Conservation (phyloP, 2,329 filamentous ascomycete species). For the Microascus cirrosus region DNA sequence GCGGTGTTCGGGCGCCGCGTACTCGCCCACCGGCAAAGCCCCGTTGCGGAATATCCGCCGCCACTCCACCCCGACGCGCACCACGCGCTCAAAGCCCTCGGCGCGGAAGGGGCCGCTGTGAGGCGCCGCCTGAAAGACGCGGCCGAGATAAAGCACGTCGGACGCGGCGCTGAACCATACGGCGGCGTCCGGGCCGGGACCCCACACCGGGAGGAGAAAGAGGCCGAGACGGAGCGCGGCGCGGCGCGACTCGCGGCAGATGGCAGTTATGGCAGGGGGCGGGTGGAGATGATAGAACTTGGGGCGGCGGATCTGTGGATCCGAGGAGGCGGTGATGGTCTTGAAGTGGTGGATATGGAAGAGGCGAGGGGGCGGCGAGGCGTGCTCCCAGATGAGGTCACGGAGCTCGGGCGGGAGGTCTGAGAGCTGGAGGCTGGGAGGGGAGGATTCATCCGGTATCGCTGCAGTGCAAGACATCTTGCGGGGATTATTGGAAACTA, state of each 20-base stretch:
- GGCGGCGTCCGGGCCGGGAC: slow-evolving; percentile 5
- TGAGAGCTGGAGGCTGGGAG: neutral
- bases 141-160: slow-evolving; percentile 18
- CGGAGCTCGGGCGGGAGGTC: slow-evolving; percentile 16
- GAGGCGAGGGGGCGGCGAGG: slow-evolving; percentile 15
- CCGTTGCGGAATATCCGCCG: slow-evolving; percentile 16
- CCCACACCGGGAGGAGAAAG: slow-evolving; percentile 9
- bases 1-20: slow-evolving; percentile 5
- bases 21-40: slow-evolving; percentile 10
- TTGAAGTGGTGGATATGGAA: slow-evolving; percentile 15
- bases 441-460: no score
- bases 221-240: slow-evolving; percentile 14
- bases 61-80: slow-evolving; percentile 18
- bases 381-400: slow-evolving; percentile 16
- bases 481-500: neutral
- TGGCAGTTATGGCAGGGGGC: slow-evolving; percentile 9
- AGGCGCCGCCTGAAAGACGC: slow-evolving; percentile 10
- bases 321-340: neutral
- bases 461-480: neutral
- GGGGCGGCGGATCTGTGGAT: neutral
- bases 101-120: slow-evolving; percentile 8
- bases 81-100: slow-evolving; percentile 12
- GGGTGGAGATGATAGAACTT: slow-evolving; percentile 13
- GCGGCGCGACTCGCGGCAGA: slow-evolving; percentile 16
- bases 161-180: slow-evolving; percentile 14